These are phyloP conservation scores for Leccinum solheimii DNA, from an alignment of 1,284 basidiomycete species.

Conservation along the genomic window DNA sequence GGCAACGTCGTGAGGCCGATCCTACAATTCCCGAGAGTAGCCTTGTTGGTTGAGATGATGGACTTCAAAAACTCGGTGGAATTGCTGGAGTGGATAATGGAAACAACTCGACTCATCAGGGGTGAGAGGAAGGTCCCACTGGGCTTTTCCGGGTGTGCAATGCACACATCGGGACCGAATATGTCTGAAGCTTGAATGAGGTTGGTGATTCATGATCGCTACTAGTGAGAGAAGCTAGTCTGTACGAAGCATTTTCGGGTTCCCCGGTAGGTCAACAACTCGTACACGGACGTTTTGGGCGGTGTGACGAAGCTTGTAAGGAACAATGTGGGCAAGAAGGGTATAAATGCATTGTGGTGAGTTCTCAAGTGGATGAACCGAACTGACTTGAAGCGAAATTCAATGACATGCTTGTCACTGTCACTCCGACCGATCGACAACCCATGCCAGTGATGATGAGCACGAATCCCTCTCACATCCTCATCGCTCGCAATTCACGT, in stretches of 20 bases:
- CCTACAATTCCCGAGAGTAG: slow-evolving; percentile 38
- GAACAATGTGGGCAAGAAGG: too few species aligned
- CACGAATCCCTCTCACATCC: slow-evolving; percentile 79
- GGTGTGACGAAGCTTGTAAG: too few species aligned
- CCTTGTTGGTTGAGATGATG: slow-evolving; percentile 42
- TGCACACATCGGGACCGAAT: slow-evolving; percentile 23
- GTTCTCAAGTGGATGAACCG: too few species aligned
- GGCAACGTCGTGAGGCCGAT: slow-evolving; percentile 43
- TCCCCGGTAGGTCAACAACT: too few species aligned
- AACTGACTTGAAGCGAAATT: not conserved
- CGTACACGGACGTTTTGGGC: too few species aligned
- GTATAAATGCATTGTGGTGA: too few species aligned
- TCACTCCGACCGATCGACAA: not conserved
- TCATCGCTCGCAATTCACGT: slow-evolving; percentile 79
- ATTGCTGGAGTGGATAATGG: slow-evolving; percentile 65
- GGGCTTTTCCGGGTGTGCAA: slow-evolving; percentile 35
- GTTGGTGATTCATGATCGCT: too few species aligned
- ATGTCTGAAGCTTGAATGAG: slow-evolving; percentile 5
- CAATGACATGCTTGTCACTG: not conserved
- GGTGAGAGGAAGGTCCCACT: slow-evolving; percentile 39
- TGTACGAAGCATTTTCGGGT: too few species aligned
- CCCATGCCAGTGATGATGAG: slow-evolving; percentile 40
- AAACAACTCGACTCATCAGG: slow-evolving; percentile 34
- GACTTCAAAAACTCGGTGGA: slow-evolving; percentile 50
- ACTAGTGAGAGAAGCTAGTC: too few species aligned